Base-by-base conservation (phyloP, 2,329 filamentous ascomycete genomes). In the Pezicula neosporulosa region DNA sequence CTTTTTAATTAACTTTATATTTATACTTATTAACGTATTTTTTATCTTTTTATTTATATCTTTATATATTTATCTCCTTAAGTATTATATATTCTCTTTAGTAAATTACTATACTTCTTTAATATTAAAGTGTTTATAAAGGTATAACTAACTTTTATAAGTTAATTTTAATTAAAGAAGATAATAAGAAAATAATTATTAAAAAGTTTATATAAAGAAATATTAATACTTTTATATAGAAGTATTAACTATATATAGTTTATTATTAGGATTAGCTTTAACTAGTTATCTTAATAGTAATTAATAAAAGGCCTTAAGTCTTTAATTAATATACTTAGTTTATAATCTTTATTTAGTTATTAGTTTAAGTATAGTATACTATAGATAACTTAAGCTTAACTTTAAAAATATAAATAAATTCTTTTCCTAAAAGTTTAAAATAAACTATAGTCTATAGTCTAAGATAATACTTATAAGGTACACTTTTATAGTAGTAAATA, bases 231-330 rank as follows among this genome's bases (percentile, higher is more conserved):
- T 7, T 27, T n/a, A 36, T 54, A 28, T 10, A 44, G 48, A 4
- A 50, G 30, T 1, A 43, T 50, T 7, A 47, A 7, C 21, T 55
- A 28, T 30, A 30, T 30, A 30, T 30, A 30, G 10, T 30, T 30
- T 5, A 30, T 30, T 30, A 30, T 5, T 30, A 10, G 53, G 2
- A 62, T 45, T 3, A 56, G 28, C 21, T 54, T 30, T 2, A 13
- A 36, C 52, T 48, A 21, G 27, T 62, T 54, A 38, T 61, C 50
- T 28, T 60, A 43, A 42, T 60, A 51, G 43, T 59, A 59, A 30
- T 55, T 52, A 2, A 57, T 43, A 37, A 54, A 61, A 2, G 35
- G 43, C 0, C n/a, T 51, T 36, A 5, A 62, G 48, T 7, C 47
- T 27, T 21, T 49, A 30, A 7, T 30, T 30, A 30, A 30, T 30